Evolutionary conservation across 2,329 filamentous ascomycete genomes (phyloP).

Genomic region (Orbilia blumenaviensis): DNA sequence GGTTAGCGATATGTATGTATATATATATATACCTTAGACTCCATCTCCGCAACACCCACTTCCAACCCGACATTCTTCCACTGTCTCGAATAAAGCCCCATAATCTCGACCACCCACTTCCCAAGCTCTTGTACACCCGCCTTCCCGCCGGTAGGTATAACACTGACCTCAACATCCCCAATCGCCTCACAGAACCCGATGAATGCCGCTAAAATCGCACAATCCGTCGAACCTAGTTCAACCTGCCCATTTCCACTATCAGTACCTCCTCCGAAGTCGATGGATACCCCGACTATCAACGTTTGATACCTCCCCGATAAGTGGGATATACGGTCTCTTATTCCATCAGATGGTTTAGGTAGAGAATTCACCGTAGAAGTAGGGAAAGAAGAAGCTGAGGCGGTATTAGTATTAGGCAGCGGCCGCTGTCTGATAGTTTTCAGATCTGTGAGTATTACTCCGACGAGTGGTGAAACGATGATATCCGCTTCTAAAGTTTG

Average conservation of each 20-base stretch:
- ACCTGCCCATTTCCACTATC: neutral
- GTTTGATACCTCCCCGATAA: conserved; percentile 27
- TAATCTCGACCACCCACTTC: conserved; percentile 26
- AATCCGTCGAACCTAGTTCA: conserved; percentile 17
- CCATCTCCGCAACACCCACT: conserved; percentile 19
- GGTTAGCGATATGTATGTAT: neutral
- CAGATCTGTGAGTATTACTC: conserved; percentile 32
- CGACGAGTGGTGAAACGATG: conserved; percentile 18
- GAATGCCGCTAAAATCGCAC: conserved; percentile 21
- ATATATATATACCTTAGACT: conserved; percentile 14
- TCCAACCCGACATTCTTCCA: conserved; percentile 15
- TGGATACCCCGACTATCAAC: conserved; percentile 15
- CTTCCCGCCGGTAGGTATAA: neutral
- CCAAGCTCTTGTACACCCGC: neutral
- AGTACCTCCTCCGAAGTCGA: conserved; percentile 37
- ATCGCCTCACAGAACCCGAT: conserved; percentile 28
- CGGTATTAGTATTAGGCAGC: neutral
- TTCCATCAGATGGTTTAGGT: neutral
- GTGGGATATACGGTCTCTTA: conserved; percentile 26
- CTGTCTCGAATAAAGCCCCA: neutral
- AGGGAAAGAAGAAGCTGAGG: too few species aligned
- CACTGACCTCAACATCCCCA: conserved; percentile 12
- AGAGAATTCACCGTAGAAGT: too few species aligned
- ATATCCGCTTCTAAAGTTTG: conserved; percentile 38
- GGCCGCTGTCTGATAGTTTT: conserved; percentile 26